These are phyloP conservation scores for Mycena polygramma DNA, from an alignment of 768 basidiomycete genomes.

Conservation along the genomic window DNA sequence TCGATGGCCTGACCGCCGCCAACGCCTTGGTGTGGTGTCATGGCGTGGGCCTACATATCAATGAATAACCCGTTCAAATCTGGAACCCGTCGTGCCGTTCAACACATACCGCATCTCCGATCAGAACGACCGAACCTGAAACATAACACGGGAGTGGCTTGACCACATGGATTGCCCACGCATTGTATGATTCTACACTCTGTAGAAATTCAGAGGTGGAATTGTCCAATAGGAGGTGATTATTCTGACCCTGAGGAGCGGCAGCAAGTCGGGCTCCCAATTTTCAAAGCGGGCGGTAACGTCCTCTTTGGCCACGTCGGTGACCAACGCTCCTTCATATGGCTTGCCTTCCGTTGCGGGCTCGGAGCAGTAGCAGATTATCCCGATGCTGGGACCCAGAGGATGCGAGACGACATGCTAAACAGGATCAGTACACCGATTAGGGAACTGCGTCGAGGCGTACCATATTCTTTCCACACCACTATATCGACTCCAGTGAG, in stretches of 20 bases:
- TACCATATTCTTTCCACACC: slow-evolving; percentile 39
- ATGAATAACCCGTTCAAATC: too few relatives aligned
- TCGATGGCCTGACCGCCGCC: slow-evolving; percentile 27
- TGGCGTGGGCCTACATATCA: slow-evolving; percentile 10
- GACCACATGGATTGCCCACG: slow-evolving; percentile 57
- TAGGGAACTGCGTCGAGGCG: background rate
- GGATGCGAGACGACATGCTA: slow-evolving; percentile 46
- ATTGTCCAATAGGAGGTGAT: too few relatives aligned
- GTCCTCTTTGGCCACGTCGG: slow-evolving; percentile 35
- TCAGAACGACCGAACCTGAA: slow-evolving; percentile 5
- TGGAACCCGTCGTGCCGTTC: too few relatives aligned
- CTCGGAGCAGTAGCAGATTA: slow-evolving; percentile 40
- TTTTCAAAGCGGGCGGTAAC: slow-evolving; percentile 31
- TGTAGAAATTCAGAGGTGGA: slow-evolving; percentile 29
- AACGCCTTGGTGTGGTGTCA: slow-evolving; percentile 27
- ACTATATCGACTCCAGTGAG: slow-evolving; percentile 17
- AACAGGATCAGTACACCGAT: background rate
- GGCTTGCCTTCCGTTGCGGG: slow-evolving; percentile 38
- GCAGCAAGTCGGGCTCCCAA: slow-evolving; percentile 42
- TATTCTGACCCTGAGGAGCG: slow-evolving; percentile 32
- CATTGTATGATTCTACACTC: slow-evolving; percentile 45
- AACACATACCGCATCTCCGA: slow-evolving; percentile 28
- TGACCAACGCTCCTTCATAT: slow-evolving; percentile 38
- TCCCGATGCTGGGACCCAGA: slow-evolving; percentile 37
- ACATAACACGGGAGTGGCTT: slow-evolving; percentile 46